Evolutionary conservation across 192 early-diverging fungal species (phyloP).

Genomic region (Phycomyces nitens): DNA sequence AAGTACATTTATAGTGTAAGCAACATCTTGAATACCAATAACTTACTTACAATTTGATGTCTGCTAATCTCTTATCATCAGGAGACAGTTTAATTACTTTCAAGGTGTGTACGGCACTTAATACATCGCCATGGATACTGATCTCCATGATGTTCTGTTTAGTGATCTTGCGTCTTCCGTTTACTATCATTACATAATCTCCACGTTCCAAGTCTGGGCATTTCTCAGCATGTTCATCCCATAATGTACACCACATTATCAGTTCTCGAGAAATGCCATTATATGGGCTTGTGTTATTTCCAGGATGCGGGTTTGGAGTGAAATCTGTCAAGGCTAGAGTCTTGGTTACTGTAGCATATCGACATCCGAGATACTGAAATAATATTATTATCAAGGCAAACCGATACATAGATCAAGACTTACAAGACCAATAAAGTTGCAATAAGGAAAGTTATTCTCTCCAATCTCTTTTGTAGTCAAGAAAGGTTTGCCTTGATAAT

Average conservation of each 20-base stretch:
- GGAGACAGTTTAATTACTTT: not conserved
- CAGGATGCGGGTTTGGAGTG: not conserved
- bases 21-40: not conserved
- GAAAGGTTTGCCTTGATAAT: not conserved
- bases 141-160: not conserved
- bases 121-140: not conserved
- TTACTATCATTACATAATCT: not conserved
- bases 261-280: not conserved
- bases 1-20: not conserved
- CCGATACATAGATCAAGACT: not conserved
- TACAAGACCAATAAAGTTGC: not conserved
- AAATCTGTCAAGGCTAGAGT: not conserved
- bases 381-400: too few relatives aligned
- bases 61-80: not conserved
- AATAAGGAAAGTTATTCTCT: not conserved
- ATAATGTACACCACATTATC: not conserved
- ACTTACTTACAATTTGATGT: not conserved
- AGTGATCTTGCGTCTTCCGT: not conserved
- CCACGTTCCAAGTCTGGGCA: not conserved
- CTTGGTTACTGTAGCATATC: not conserved
- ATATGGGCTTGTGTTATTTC: not conserved
- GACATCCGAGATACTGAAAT: too few relatives aligned
- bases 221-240: not conserved
- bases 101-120: not conserved
- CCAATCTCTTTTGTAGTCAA: not conserved